Base-by-base conservation (phyloP, 2,329 filamentous ascomycete species). In the Aspergillus ochraceoroseus region DNA sequence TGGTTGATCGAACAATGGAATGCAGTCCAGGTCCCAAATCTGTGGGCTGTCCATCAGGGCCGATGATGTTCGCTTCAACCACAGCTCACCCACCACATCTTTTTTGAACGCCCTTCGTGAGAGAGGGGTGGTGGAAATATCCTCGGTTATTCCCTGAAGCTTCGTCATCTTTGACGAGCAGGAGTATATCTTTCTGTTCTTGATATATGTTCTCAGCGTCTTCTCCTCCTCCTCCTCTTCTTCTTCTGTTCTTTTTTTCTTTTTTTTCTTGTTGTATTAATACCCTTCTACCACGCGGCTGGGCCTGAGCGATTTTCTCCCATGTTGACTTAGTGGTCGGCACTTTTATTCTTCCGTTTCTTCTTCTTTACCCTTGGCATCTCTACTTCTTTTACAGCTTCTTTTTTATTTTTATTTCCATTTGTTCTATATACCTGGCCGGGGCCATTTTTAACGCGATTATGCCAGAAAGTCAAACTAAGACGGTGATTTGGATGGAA, bases 401-500 rank as follows among this genome's bases (percentile, higher is more conserved):
- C 48, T 43, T 53, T 44, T 48, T 44, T 42, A 47, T 43, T 52
- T 47, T 17, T 47, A 35, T 37, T 41, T 35, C 44, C 42, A 49
- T 45, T 44, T 47, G 41, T 44, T 44, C 31, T 50, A 43, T 47
- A 49, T 56, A 51, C 48, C 45, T 48, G 48, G 48, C 49, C 48
- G 41, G 49, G 53, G 45, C 36, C 49, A 43, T 53, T 57, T 62
- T 57, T 62, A 63, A 65, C 56, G 63, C 63, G 62, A 55, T 63
- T 59, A 64, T 62, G 62, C 58, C 56, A 61, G 58, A 58, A 58
- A 61, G 58, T 59, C 57, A 49, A 54, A 51, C 51, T 54, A 58
- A 64, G 56, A 63, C 60, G 58, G 62, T 53, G 61, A 64, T 47
- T 58, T 49, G 49, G 49, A 47, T 55, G 52, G 48, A 52, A 51